Conservation (phyloP, 75 land plant species). For the Picea glauca region DNA sequence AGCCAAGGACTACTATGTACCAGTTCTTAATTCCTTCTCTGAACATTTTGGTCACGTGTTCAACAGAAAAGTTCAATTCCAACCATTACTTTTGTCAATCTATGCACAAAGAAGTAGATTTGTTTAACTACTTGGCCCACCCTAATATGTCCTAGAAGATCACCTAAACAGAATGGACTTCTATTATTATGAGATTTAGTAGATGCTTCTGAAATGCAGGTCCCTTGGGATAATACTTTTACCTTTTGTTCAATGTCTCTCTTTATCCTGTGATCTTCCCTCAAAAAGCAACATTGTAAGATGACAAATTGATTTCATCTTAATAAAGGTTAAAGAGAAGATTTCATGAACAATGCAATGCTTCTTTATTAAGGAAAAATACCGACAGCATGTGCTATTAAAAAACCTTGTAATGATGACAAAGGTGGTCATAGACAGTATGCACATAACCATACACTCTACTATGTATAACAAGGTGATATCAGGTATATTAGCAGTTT, state of each 20-base stretch:
- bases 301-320: not conserved
- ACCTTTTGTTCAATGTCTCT: not conserved
- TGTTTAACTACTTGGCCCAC: no score
- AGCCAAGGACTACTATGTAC: no score
- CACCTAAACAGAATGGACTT: not conserved
- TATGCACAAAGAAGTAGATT: no score
- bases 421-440: not conserved
- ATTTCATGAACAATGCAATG: not conserved
- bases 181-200: not conserved
- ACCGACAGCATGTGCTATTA: not conserved
- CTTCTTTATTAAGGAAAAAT: not conserved
- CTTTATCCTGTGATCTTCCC: not conserved
- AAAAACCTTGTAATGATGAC: not conserved
- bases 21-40: no score
- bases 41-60: no score
- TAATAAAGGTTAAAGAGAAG: not conserved
- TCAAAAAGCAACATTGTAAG: not conserved
- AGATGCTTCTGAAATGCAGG: not conserved
- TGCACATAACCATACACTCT: not conserved
- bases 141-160: no score
- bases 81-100: no score
- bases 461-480: no score
- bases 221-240: not conserved
- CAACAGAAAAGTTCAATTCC: no score
- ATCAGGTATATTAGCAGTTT: not conserved